Evolutionary conservation across 2,329 filamentous ascomycete genomes (phyloP).

Genomic region (Clarireedia monteithiana): DNA sequence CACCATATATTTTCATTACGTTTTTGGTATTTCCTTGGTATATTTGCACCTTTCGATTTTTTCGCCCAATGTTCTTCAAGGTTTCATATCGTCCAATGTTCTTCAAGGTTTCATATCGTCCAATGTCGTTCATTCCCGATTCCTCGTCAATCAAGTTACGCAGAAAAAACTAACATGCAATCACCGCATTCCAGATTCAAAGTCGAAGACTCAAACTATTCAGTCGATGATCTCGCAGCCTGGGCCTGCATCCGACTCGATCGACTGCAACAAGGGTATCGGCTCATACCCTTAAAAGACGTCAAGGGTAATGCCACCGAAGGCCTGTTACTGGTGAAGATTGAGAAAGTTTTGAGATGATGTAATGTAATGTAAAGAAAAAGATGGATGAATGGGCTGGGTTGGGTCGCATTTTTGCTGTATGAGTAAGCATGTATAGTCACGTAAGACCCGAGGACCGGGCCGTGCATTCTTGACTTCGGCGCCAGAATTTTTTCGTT

Average conservation of each 20-base stretch:
- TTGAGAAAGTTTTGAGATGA: constrained; percentile 46
- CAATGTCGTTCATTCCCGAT: too few relatives aligned
- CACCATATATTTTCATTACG: background rate
- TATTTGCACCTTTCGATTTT: too few relatives aligned
- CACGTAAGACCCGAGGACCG: background rate
- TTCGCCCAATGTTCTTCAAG: background rate
- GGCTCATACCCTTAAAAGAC: constrained; percentile 71
- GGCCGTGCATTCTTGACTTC: background rate
- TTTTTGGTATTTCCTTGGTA: too few relatives aligned
- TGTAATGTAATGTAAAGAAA: background rate
- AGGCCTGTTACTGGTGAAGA: constrained; percentile 65
- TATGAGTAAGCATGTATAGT: background rate
- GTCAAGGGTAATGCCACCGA: constrained; percentile 55
- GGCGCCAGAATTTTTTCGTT: background rate
- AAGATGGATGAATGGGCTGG: too few relatives aligned
- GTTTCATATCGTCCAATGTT: background rate
- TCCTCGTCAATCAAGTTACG: too few relatives aligned
- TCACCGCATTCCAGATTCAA: constrained; percentile 48
- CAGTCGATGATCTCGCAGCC: constrained; percentile 68
- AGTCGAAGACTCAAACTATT: constrained; percentile 78
- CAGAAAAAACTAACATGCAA: background rate
- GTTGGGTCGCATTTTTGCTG: background rate
- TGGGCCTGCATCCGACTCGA: constrained; percentile 89
- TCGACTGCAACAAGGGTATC: constrained; percentile 65
- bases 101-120: too few relatives aligned